Evolutionary conservation across 208 protist genomes (phyloP).

Genomic region (Trypanosoma congolense): DNA sequence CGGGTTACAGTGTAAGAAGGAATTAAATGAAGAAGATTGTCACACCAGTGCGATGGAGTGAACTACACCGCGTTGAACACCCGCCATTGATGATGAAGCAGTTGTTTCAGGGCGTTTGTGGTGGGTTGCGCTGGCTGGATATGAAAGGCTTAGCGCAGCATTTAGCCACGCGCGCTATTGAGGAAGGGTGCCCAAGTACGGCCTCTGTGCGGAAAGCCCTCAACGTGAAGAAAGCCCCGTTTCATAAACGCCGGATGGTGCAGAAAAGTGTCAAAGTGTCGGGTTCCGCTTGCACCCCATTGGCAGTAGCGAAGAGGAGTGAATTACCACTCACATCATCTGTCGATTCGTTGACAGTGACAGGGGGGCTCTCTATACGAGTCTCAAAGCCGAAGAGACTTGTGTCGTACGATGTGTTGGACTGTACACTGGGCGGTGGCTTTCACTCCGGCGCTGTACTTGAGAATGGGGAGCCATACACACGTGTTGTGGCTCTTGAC

Average conservation of each 20-base stretch:
- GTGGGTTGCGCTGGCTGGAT: slow-evolving; percentile 72
- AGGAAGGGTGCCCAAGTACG: slow-evolving; percentile 57
- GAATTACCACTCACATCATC: slow-evolving; percentile 16
- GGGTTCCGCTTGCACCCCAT: background rate
- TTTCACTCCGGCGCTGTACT: slow-evolving; percentile 79
- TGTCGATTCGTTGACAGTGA: slow-evolving; percentile 17
- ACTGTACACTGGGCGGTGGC: slow-evolving; percentile 82
- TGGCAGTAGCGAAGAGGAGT: background rate
- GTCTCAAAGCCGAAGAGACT: slow-evolving; percentile 43
- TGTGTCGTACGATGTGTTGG: slow-evolving; percentile 79
- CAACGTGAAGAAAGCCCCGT: slow-evolving; percentile 19
- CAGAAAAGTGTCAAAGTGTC: background rate
- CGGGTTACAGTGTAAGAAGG: background rate
- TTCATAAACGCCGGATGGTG: slow-evolving; percentile 8
- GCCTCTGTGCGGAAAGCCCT: slow-evolving; percentile 33
- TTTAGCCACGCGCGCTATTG: slow-evolving; percentile 62
- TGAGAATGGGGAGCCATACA: slow-evolving; percentile 77
- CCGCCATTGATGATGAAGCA: slow-evolving; percentile 86
- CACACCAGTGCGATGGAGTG: slow-evolving; percentile 54
- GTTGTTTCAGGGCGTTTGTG: slow-evolving; percentile 74
- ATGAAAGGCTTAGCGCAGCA: slow-evolving; percentile 60
- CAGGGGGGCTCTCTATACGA: slow-evolving; percentile 12
- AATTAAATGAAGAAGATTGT: slow-evolving; percentile 73
- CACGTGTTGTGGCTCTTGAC: slow-evolving; percentile 81
- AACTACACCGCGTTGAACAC: slow-evolving; percentile 70